Evolutionary conservation across 2,329 filamentous ascomycete genomes (phyloP).

Genomic region (Berkeleyomyces rouxiae): DNA sequence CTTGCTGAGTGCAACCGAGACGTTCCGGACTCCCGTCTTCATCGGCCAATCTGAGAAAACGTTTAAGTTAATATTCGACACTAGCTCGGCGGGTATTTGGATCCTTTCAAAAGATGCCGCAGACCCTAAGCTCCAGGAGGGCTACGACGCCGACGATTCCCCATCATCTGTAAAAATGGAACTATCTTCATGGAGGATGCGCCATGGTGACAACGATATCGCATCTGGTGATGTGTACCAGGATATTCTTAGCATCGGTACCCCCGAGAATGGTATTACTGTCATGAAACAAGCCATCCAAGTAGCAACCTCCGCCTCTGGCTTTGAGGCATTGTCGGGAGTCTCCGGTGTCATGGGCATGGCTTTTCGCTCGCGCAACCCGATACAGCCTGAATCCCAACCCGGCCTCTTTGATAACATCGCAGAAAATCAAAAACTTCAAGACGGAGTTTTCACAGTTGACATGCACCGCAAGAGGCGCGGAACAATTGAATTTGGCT

Average conservation of each 20-base stretch:
- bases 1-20: conserved; percentile 18
- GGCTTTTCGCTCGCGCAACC: conserved; percentile 28
- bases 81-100: conserved; percentile 32
- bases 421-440: neutral
- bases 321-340: conserved; percentile 21
- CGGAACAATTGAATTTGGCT: conserved; percentile 17
- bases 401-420: conserved; percentile 28
- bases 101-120: conserved; percentile 30
- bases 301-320: conserved; percentile 25
- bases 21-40: conserved; percentile 24
- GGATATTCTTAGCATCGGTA: conserved; percentile 27
- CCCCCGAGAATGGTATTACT: conserved; percentile 19
- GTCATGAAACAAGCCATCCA: conserved; percentile 28
- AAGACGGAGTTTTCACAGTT: conserved; percentile 1
- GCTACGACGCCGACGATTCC: conserved; percentile 26
- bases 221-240: conserved; percentile 29
- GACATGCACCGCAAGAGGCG: conserved; percentile 6
- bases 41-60: conserved; percentile 27
- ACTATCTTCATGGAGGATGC: conserved; percentile 26
- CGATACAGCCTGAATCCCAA: conserved; percentile 25
- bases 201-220: conserved; percentile 29
- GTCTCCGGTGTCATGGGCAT: conserved; percentile 26
- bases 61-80: conserved; percentile 29
- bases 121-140: conserved; percentile 23
- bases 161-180: conserved; percentile 23